A percentile compares a stretch with the other conserved stretches of the same genome.
Conservation (phyloP, 108 stramenopile species). For the Skeletonema menzelii region DNA sequence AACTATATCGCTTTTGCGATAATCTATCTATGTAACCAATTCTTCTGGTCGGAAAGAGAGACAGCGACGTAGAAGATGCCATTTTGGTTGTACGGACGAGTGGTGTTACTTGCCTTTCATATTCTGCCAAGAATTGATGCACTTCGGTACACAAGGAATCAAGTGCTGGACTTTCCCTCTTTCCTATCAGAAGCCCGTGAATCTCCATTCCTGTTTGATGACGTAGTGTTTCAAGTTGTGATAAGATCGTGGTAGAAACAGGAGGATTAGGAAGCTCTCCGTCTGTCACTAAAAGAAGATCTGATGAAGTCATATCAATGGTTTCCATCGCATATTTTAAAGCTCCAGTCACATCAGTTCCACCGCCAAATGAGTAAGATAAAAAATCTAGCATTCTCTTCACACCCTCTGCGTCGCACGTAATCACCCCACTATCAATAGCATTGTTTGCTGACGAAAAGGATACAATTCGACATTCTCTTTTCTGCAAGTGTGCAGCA, state of each 20-base stretch:
- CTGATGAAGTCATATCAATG: slow-evolving; percentile 59
- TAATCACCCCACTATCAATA: slow-evolving; percentile 53
- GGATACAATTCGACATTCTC: slow-evolving; percentile 67
- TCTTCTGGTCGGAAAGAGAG: neutral
- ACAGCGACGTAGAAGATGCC: slow-evolving; percentile 8
- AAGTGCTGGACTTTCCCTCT: slow-evolving; percentile 61
- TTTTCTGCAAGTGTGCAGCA: slow-evolving; percentile 60
- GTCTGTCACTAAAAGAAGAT: slow-evolving; percentile 76
- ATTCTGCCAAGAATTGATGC: slow-evolving; percentile 61
- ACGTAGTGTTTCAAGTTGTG: slow-evolving; percentile 53
- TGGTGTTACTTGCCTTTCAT: slow-evolving; percentile 36
- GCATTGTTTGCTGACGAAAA: slow-evolving; percentile 60
- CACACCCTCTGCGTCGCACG: slow-evolving; percentile 53
- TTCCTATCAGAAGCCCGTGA: slow-evolving; percentile 72
- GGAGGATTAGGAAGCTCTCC: slow-evolving; percentile 84
- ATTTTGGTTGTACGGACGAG: neutral
- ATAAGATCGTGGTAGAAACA: slow-evolving; percentile 49
- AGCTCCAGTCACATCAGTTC: slow-evolving; percentile 79
- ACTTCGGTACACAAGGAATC: slow-evolving; percentile 57
- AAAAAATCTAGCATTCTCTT: slow-evolving; percentile 64
- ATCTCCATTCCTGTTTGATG: slow-evolving; percentile 55
- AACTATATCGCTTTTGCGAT: slow-evolving; percentile 2
- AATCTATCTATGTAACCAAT: neutral
- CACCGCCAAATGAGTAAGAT: slow-evolving; percentile 71
- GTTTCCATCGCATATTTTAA: slow-evolving; percentile 52